These are phyloP conservation scores for Tillandsia leiboldiana DNA, from an alignment of 176 grass and related monocot species.

Conservation along the genomic window DNA sequence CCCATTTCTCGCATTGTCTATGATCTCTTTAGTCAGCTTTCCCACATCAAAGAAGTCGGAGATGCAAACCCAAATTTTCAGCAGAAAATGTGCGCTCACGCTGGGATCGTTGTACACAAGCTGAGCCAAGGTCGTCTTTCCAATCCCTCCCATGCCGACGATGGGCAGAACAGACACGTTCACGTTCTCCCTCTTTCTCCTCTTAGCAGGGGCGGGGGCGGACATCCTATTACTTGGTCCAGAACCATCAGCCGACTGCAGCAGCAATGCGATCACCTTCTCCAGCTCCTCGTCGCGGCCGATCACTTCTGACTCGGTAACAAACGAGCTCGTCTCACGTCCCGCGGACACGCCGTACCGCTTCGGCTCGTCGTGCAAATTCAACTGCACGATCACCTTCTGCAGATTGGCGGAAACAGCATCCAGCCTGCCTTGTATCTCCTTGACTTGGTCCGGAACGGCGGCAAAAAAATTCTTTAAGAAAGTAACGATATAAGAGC, in stretches of 20 bases:
- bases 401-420: background rate
- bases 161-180: constrained; percentile 21
- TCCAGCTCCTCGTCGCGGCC: constrained; percentile 9
- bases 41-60: constrained; percentile 22
- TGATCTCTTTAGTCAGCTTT: constrained; percentile 18
- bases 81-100: constrained; percentile 12
- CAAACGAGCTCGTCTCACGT: constrained; percentile 11
- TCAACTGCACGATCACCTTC: constrained; percentile 10
- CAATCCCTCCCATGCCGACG: constrained; percentile 23
- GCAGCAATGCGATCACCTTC: background rate
- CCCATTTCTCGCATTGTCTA: background rate
- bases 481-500: constrained; percentile 7
- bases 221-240: background rate
- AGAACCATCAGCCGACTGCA: background rate
- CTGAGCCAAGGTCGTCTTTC: constrained; percentile 30
- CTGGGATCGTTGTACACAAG: constrained; percentile 19
- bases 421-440: constrained; percentile 20
- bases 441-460: constrained; percentile 6
- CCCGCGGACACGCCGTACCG: background rate
- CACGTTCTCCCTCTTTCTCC: background rate
- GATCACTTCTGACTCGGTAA: background rate
- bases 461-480: background rate
- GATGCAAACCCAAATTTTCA: constrained; percentile 10
- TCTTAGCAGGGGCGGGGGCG: background rate
- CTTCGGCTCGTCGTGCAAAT: constrained; percentile 1